These are phyloP conservation scores for Scalesia atractyloides DNA, from an alignment of 129 eudicot genomes.

Conservation along the genomic window DNA sequence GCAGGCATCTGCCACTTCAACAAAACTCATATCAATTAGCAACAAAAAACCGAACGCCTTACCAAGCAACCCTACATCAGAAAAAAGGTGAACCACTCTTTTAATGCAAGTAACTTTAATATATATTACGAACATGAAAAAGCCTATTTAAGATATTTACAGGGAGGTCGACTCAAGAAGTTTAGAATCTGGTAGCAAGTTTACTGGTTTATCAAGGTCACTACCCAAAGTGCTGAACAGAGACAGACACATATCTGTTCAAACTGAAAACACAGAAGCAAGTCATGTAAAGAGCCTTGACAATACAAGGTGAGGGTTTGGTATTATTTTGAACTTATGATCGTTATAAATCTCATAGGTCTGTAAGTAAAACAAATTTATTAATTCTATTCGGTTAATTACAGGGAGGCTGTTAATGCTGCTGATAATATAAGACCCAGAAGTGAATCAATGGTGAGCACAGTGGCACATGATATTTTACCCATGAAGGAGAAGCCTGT, in stretches of 20 bases:
- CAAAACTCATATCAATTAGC: constrained; percentile 35
- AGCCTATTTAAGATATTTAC: constrained; percentile 15
- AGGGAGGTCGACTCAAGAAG: constrained; percentile 36
- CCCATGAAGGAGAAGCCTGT: constrained; percentile 30
- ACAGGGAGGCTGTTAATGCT: constrained; percentile 42
- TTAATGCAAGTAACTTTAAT: constrained; percentile 1
- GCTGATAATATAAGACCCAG: constrained; percentile 26
- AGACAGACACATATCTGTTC: constrained; percentile 33
- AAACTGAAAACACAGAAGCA: constrained; percentile 37
- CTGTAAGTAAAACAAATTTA: background rate
- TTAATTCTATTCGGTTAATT: constrained; percentile 7
- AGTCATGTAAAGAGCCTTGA: constrained; percentile 29
- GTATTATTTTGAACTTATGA: background rate
- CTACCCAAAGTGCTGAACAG: constrained; percentile 35
- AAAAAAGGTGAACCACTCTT: constrained; percentile 43
- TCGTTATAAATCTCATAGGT: background rate
- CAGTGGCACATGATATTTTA: constrained; percentile 30
- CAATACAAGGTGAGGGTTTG: constrained; percentile 45
- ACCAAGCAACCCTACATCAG: constrained; percentile 40
- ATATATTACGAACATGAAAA: constrained; percentile 21
- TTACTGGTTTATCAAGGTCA: constrained; percentile 38
- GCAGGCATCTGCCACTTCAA: constrained; percentile 41
- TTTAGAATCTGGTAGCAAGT: constrained; percentile 41
- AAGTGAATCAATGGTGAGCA: constrained; percentile 26
- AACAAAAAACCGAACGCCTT: constrained; percentile 25